Percentiles rank a stretch among this genome's conserved stretches.
Conservation (phyloP, 2,329 filamentous ascomycete species). For the Xylaria sp. region DNA sequence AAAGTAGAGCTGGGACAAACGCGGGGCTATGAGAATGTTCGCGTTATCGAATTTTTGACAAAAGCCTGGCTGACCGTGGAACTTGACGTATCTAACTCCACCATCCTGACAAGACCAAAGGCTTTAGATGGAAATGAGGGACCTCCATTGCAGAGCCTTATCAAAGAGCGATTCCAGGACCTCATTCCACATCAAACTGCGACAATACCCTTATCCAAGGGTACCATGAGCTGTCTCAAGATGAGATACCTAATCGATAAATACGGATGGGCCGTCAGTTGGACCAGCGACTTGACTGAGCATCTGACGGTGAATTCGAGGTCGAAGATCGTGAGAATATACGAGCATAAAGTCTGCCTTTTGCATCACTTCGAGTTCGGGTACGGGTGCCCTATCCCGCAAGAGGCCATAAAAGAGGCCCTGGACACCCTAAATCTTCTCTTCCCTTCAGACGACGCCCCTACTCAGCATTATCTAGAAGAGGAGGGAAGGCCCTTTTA, state of each 20-base stretch:
- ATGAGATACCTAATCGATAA: slow-evolving; percentile 5
- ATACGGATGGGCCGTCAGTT: background rate
- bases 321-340: background rate
- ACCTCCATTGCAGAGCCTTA: background rate
- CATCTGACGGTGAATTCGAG: slow-evolving; percentile 1
- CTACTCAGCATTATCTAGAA: background rate
- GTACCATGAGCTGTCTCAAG: background rate
- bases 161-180: background rate
- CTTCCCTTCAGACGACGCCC: background rate
- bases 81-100: background rate
- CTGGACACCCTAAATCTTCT: slow-evolving; percentile 1
- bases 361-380: slow-evolving; percentile 6
- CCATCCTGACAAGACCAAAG: background rate
- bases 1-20: background rate
- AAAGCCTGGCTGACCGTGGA: background rate
- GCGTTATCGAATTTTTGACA: background rate
- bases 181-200: background rate
- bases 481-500: background rate
- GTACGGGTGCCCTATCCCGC: background rate
- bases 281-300: background rate
- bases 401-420: background rate
- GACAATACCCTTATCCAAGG: background rate
- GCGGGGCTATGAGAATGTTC: background rate
- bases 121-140: background rate
- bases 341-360: slow-evolving; percentile 6